A percentile compares a stretch with the other conserved stretches of the same genome.
phyloP scores from a whole-genome alignment of 169 alveolate species.

The Plasmodium falciparum region DNA sequence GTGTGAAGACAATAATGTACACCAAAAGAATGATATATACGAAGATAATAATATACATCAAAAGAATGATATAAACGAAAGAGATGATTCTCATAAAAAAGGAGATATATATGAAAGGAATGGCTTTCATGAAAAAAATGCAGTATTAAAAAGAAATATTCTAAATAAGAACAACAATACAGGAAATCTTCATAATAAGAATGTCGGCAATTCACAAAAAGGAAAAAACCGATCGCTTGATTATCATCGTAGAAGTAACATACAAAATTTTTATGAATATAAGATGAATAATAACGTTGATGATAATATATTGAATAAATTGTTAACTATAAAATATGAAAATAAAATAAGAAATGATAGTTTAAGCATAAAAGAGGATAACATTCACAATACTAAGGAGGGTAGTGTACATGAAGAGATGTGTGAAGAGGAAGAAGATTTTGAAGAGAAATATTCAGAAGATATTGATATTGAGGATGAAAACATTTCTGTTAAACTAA shows the following conservation, averaged over 20 bases:
- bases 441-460: not conserved
- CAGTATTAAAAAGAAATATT: not conserved
- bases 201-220: too few species aligned
- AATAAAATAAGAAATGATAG: conserved; percentile 11
- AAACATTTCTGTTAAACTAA: not conserved
- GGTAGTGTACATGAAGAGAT: not conserved
- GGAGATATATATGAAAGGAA: not conserved
- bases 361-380: not conserved
- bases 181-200: not conserved
- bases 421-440: not conserved
- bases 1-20: not conserved
- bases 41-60: not conserved
- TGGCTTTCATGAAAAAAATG: not conserved
- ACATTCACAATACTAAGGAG: not conserved
- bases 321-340: conserved; percentile 21
- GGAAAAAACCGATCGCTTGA: not conserved
- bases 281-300: not conserved
- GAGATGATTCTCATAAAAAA: not conserved
- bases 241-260: not conserved
- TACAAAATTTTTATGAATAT: too few species aligned
- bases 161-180: not conserved
- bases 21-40: not conserved
- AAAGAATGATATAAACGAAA: not conserved
- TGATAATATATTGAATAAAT: conserved; percentile 37
- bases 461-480: not conserved